phyloP scores from a whole-genome alignment of 352 stramenopile genomes.

The Phytophthora hibernalis region DNA sequence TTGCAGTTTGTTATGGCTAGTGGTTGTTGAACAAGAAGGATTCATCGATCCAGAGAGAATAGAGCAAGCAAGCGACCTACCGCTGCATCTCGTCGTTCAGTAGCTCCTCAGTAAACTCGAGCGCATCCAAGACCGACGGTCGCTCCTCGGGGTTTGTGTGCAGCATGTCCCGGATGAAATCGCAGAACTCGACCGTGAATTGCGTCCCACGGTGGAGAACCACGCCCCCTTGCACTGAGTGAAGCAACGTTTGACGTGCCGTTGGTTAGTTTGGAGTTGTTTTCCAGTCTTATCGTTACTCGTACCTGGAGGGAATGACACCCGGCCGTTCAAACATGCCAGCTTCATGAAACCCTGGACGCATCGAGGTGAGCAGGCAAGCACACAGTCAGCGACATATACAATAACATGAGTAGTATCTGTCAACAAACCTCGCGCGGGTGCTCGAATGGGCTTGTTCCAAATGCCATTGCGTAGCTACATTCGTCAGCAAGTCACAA shows the following conservation, averaged over 20 bases:
- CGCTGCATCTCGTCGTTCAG: constrained; percentile 70
- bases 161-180: constrained; percentile 90
- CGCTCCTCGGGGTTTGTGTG: constrained; percentile 84
- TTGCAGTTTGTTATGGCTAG: constrained; percentile 1
- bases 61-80: constrained; percentile 23
- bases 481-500: neutral
- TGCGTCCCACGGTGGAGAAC: constrained; percentile 69
- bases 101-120: constrained; percentile 86
- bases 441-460: constrained; percentile 81
- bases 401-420: neutral
- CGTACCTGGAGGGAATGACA: constrained; percentile 75
- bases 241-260: too few species aligned
- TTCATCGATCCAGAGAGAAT: constrained; percentile 11
- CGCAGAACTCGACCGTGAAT: constrained; percentile 85
- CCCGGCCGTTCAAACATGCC: constrained; percentile 79
- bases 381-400: neutral
- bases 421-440: constrained; percentile 55
- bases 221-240: constrained; percentile 66
- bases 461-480: constrained; percentile 89
- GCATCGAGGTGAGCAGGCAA: neutral
- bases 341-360: constrained; percentile 84
- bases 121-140: constrained; percentile 75
- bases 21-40: neutral
- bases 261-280: neutral
- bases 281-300: neutral